Evolutionary conservation across 1,139 yeast species (phyloP).

Genomic region (Protomyces lactucae-debilis): DNA sequence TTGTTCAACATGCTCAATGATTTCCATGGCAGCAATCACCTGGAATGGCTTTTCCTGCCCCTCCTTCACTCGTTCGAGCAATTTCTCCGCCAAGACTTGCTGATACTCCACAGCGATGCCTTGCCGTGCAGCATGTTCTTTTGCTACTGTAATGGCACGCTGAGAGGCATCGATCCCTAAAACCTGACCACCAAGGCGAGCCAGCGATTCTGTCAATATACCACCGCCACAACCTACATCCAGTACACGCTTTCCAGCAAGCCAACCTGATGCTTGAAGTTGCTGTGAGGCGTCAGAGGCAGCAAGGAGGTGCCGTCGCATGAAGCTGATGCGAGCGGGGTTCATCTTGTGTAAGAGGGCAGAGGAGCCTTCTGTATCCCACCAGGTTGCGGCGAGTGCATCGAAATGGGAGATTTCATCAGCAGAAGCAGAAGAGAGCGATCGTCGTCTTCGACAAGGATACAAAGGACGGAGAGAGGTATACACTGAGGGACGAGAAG

Average conservation of each 20-base stretch:
- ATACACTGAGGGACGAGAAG: neutral
- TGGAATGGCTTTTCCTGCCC: conserved; percentile 50
- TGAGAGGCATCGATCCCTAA: conserved; percentile 79
- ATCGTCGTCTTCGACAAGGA: neutral
- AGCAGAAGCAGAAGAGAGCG: conserved; percentile 8
- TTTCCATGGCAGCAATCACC: conserved; percentile 84
- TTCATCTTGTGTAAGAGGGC: conserved; percentile 93
- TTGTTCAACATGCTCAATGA: conserved; percentile 85
- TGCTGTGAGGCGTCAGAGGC: conserved; percentile 34
- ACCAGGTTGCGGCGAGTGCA: conserved; percentile 83
- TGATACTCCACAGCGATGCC: conserved; percentile 54
- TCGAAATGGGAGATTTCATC: conserved; percentile 76
- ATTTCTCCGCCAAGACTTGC: conserved; percentile 54
- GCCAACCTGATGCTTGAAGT: conserved; percentile 31
- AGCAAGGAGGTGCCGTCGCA: conserved; percentile 36
- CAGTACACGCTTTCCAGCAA: conserved; percentile 52
- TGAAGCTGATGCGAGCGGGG: conserved; percentile 78
- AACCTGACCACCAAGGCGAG: conserved; percentile 65
- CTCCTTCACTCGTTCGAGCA: conserved; percentile 30
- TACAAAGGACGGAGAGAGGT: neutral
- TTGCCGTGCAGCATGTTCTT: conserved; percentile 50
- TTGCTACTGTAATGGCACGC: conserved; percentile 78
- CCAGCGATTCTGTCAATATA: conserved; percentile 76
- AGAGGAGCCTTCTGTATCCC: conserved; percentile 94
- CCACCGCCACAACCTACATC: conserved; percentile 99